A percentile compares a stretch with the other conserved stretches of the same genome.
Conservation (phyloP, 2,329 filamentous ascomycete genomes). For the Fusarium sp. region DNA sequence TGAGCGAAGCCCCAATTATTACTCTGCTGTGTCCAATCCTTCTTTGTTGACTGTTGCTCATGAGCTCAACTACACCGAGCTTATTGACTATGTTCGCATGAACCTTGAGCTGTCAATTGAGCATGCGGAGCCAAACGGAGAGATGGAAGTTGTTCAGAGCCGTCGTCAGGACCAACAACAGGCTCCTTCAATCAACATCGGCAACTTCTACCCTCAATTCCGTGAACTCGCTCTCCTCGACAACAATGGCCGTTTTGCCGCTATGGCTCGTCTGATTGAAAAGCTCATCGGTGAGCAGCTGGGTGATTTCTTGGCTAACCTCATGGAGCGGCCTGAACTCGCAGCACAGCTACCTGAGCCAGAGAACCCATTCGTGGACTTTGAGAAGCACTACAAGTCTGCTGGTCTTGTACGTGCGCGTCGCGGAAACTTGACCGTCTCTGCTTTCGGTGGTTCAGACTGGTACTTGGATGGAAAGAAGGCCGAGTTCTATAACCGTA, state of each 20-base stretch:
- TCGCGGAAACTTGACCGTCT: conserved; percentile 20
- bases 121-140: conserved; percentile 12
- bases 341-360: not conserved
- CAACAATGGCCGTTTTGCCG: conserved; percentile 7
- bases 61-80: conserved; percentile 4
- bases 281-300: conserved; percentile 9
- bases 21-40: conserved; percentile 20
- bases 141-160: conserved; percentile 16
- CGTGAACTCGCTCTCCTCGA: conserved; percentile 8
- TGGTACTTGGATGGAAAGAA: conserved; percentile 31
- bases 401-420: conserved; percentile 16
- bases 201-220: conserved; percentile 18
- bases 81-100: conserved; percentile 7
- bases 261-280: conserved; percentile 16
- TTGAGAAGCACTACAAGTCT: conserved; percentile 5
- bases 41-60: conserved; percentile 5
- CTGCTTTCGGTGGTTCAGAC: conserved; percentile 29
- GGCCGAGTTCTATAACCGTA: conserved; percentile 26
- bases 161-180: conserved; percentile 19
- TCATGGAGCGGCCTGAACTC: conserved; percentile 13
- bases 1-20: conserved; percentile 14
- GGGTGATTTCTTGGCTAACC: conserved; percentile 6
- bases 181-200: not conserved
- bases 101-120: conserved; percentile 20
- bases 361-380: conserved; percentile 9